Percentiles rank a stretch among this genome's conserved stretches.
phyloP scores from a whole-genome alignment of 2,329 filamentous ascomycete genomes.

The Stachybotrys chartarum region DNA sequence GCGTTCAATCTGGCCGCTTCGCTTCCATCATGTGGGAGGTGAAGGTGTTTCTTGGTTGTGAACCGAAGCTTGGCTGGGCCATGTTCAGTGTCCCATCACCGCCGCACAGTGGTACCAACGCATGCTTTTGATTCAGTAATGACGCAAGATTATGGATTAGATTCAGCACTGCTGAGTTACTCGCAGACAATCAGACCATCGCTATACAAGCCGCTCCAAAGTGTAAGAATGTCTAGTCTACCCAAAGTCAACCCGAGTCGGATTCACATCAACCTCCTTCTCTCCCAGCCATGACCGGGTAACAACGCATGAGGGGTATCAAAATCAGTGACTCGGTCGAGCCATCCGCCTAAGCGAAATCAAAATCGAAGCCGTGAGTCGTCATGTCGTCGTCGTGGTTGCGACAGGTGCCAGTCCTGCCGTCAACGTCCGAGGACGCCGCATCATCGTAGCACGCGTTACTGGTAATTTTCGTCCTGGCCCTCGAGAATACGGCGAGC shows the following conservation, averaged over 20 bases:
- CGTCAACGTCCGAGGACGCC: background rate
- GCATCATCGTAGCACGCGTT: background rate
- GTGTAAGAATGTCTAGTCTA: background rate
- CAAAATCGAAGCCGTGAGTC: background rate
- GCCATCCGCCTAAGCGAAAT: background rate
- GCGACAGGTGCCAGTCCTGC: background rate
- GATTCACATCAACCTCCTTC: background rate
- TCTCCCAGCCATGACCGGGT: background rate
- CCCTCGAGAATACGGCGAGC: constrained; percentile 70
- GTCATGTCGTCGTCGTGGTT: background rate
- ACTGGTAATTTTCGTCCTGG: constrained; percentile 33
- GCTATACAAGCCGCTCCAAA: background rate
- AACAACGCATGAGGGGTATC: background rate
- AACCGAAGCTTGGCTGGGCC: too few relatives aligned
- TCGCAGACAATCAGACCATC: background rate
- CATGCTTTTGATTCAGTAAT: too few relatives aligned
- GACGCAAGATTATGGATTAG: background rate
- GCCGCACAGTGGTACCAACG: too few relatives aligned
- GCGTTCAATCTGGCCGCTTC: too few relatives aligned
- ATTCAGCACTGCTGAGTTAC: background rate
- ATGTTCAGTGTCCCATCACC: too few relatives aligned
- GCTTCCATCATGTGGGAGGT: too few relatives aligned
- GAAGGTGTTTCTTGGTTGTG: too few relatives aligned
- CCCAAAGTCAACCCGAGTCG: too few relatives aligned
- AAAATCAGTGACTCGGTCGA: background rate